Evolutionary conservation across 805 yeast species (phyloP), one percentile per base, ranked within the genome.

Genomic region (Tanozyma kutaoensis): DNA sequence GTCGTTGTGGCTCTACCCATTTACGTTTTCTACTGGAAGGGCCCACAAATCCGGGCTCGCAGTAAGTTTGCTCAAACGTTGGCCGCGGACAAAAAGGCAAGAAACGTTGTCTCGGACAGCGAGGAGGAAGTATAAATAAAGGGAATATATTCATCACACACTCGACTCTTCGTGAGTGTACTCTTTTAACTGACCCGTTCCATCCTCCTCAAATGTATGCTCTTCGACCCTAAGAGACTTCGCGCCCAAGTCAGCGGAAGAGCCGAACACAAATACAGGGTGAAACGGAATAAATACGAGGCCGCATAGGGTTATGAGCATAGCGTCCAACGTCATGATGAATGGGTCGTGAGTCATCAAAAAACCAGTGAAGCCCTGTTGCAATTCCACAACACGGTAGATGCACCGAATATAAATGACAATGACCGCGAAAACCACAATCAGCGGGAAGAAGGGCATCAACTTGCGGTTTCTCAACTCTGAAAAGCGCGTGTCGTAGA

Each of bases 241-340:
- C n/a, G n/a, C n/a, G n/a, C n/a, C n/a, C n/a, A n/a, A n/a, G n/a
- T n/a, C n/a, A n/a, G n/a, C n/a, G n/a, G n/a, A n/a, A n/a, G n/a
- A n/a, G 14, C 66, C 64, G 40, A 71, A 66, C 2, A 69, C 67
- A 20, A 63, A 42, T 1, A 79, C 80, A 0, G 93, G 94, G 43
- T 77, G 75, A 43, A 66, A 59, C 2, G 67, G 46, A 21, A 55
- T 31, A 23, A 56, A 52, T 7, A 55, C 33, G 12, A 56, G 23
- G 6, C 60, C 62, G 7, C 54, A 48, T 14, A 55, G 30, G 4
- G 58, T 51, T 22, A 57, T 43, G 60, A 58, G 49, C 3, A 43
- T 25, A 0, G 63, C 61, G 34, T 58, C 65, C 24, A 58, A 48
- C 3, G 45, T 46, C 58, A 56, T 50, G 1, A 79, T 55, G 42